Base-by-base conservation (phyloP, 345 rosid genomes). In the Gossypium stocksii region DNA sequence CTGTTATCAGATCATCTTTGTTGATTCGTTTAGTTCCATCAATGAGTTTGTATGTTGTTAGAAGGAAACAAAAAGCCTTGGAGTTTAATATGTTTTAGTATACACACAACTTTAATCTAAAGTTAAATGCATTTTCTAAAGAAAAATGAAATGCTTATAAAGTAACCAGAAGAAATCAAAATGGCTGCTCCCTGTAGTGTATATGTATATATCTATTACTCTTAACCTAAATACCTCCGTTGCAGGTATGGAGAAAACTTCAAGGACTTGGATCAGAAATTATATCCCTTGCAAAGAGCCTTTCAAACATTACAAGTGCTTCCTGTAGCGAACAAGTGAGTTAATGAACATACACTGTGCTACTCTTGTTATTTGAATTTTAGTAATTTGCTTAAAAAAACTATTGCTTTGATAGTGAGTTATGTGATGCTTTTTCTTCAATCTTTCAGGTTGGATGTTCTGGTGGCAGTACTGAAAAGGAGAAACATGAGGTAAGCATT, bases 181-280 rank as follows among this genome's bases (percentile, higher is more conserved):
- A 60, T 74, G 34, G 29, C 20, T 22, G 34, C 68, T 71, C 41
- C 9, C 13, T 41, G 27, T 44, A 14, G 58, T 22, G 5, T 12
- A 11, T 22, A 0, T 27, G 2, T 59, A 3, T 60, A 61, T 54
- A 27, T n/a, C n/a, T 78, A 9, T 76, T 23, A 54, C 57, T 53
- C 49, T 77, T 66, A 48, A 46, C 61, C 58, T 45, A 20, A 56
- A 38, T 44, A 15, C 56, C 45, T 74, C 7, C 67, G 78, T 46
- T 87, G 51, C 86, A 90, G 97, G 83, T 92, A 27, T 92, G 97
- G 94, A 83, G 71, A 74, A 89, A 88, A 60, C 80, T 95, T 72
- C 85, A 89, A 74, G 86, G 63, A 14, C 73, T 91, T 79, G 98
- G 97, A 71, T 79, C 82, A 58, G 92, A 89, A 83, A 84, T 95